Evolutionary conservation across 78 protist genomes (phyloP).

Genomic region (Acrasis kona): DNA sequence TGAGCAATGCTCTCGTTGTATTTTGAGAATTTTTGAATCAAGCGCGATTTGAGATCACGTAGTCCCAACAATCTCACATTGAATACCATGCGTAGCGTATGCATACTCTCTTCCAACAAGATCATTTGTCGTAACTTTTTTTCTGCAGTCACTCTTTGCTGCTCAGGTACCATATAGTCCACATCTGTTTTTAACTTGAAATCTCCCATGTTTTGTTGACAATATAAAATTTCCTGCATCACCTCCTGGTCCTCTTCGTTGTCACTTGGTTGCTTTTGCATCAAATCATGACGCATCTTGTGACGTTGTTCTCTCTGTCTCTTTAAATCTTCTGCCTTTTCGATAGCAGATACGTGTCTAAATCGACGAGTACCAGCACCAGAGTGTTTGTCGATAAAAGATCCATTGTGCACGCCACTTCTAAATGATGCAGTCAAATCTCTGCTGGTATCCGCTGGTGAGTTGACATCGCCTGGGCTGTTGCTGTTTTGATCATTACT

Average conservation of each 20-base stretch:
- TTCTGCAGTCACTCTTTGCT: conserved; percentile 50
- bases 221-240: conserved; percentile 12
- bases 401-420: too few species aligned
- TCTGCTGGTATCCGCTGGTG: too few species aligned
- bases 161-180: conserved; percentile 51
- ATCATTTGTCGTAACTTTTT: conserved; percentile 46
- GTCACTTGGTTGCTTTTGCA: conserved; percentile 2
- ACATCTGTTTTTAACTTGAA: conserved; percentile 42
- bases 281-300: neutral
- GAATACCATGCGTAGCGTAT: conserved; percentile 35
- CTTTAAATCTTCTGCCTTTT: conserved; percentile 28
- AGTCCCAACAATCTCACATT: conserved; percentile 44
- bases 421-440: too few species aligned
- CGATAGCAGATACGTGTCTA: too few species aligned
- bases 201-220: conserved; percentile 47
- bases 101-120: conserved; percentile 38
- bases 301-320: conserved; percentile 1
- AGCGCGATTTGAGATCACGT: conserved; percentile 37
- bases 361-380: too few species aligned
- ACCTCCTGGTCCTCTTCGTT: conserved; percentile 45
- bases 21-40: neutral
- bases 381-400: too few species aligned
- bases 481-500: too few species aligned
- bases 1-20: conserved; percentile 7
- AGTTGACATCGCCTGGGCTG: too few species aligned